Evolutionary conservation across 306 rosid species (phyloP), one percentile per base, ranked within the genome.

Genomic region (Dalbergia cochinchinensis): DNA sequence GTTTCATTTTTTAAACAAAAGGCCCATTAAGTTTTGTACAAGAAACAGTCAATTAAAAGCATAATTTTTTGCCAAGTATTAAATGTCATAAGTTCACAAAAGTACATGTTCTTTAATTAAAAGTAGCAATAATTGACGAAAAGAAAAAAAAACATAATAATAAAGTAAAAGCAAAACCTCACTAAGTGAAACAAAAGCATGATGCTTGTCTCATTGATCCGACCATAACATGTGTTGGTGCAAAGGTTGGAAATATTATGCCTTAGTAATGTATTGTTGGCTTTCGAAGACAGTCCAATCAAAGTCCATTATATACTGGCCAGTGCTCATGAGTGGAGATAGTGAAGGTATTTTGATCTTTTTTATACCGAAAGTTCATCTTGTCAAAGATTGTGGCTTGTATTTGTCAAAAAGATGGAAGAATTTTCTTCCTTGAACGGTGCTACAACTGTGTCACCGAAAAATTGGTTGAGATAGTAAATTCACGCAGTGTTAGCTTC

Each of bases 141-240:
- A 33, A 31, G 37, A 62, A 26, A 59, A 0, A 59, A 0, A 74
- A 7, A 9, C n/a, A 5, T 44, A 59, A 26, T 7, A 74, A 44
- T 33, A 59, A 60, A 74, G 11, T 2, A 73, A 73, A 74, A 60
- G 69, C 33, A 74, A 74, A 61, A 45, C 50, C 69, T 62, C 51
- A 63, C 63, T 48, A 34, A 31, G 57, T 76, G 48, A 63, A 76
- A 63, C 80, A 63, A 48, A 47, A 33, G 44, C 26, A 63, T 16
- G 16, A 37, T 12, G 16, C 31, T 62, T 63, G 66, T 62, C 47
- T 63, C 48, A 31, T 58, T 34, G 50, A 65, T 74, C 80, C 59
- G 65, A 74, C 48, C 72, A 58, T 41, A 74, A 35, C 16, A 47
- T 51, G 48, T 70, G 72, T 61, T 45, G 0, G 15, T 22, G 68